Evolutionary conservation across 2,329 filamentous ascomycete genomes (phyloP).

Genomic region (Trichoderma endophyticum): DNA sequence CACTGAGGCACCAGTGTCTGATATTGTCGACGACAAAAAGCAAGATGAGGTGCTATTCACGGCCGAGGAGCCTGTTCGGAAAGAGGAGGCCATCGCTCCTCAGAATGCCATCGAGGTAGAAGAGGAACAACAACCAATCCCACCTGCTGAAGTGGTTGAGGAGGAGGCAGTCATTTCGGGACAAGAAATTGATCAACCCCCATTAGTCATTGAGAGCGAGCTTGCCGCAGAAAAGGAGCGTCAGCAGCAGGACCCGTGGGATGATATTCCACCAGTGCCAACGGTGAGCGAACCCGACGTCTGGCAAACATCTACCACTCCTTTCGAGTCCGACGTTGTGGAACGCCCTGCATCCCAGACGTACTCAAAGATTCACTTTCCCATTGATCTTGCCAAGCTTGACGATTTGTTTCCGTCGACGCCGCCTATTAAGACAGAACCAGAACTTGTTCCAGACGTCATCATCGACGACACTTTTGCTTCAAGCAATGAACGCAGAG

Average conservation of each 20-base stretch:
- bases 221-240: neutral
- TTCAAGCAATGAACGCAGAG: slow-evolving; percentile 56
- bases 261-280: neutral
- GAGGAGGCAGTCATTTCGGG: neutral
- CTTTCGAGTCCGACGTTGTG: neutral
- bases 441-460: slow-evolving; percentile 42
- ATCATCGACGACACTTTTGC: slow-evolving; percentile 52
- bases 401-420: slow-evolving; percentile 34
- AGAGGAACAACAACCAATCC: neutral
- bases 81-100: slow-evolving; percentile 46
- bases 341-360: neutral
- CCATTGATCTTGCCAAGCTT: slow-evolving; percentile 35
- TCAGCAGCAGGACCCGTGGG: neutral
- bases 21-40: neutral
- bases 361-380: slow-evolving; percentile 22
- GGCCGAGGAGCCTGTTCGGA: slow-evolving; percentile 49
- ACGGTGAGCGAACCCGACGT: neutral
- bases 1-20: neutral
- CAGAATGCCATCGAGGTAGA: slow-evolving; percentile 4
- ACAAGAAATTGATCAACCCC: neutral
- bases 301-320: neutral
- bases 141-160: neutral
- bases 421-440: slow-evolving; percentile 26
- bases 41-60: slow-evolving; percentile 38
- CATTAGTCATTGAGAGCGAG: neutral